A percentile compares a stretch with the other conserved stretches of the same genome.
Conservation (phyloP, 2,329 filamentous ascomycete species). For the Pseudogymnoascus sp. region DNA sequence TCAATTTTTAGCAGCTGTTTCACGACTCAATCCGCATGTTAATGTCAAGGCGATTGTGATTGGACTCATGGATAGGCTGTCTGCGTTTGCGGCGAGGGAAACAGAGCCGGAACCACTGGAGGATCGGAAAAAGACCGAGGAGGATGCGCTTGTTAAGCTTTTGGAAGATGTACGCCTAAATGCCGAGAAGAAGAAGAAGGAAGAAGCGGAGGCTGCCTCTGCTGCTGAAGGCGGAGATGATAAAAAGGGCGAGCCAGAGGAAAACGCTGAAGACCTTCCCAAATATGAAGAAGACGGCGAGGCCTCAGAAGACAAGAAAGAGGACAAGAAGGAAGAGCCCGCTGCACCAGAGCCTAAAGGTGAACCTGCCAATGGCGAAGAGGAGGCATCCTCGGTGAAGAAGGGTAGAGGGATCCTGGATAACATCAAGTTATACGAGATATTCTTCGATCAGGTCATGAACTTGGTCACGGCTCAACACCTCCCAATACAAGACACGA, state of each 20-base stretch:
- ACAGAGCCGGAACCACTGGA: conserved; percentile 62
- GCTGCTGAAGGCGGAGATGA: neutral
- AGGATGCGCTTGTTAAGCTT: conserved; percentile 71
- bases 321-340: conserved; percentile 37
- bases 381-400: conserved; percentile 25
- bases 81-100: conserved; percentile 88
- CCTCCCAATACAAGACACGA: conserved; percentile 88
- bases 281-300: conserved; percentile 25
- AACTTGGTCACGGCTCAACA: conserved; percentile 87
- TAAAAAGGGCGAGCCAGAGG: conserved; percentile 27
- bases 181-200: conserved; percentile 39
- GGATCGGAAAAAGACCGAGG: conserved; percentile 68
- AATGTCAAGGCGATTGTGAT: conserved; percentile 98
- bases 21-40: conserved; percentile 87
- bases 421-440: conserved; percentile 86
- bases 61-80: conserved; percentile 92
- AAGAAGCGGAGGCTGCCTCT: conserved; percentile 12
- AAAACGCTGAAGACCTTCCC: conserved; percentile 12
- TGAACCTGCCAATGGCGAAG: conserved; percentile 33
- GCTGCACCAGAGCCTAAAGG: conserved; percentile 15
- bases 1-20: conserved; percentile 87
- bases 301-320: conserved; percentile 38
- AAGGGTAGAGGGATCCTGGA: conserved; percentile 52
- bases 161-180: conserved; percentile 69
- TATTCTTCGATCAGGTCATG: conserved; percentile 94